Evolutionary conservation across 1,284 basidiomycete species (phyloP), one percentile per base, ranked within the genome.

Genomic region (Mycena sp.): DNA sequence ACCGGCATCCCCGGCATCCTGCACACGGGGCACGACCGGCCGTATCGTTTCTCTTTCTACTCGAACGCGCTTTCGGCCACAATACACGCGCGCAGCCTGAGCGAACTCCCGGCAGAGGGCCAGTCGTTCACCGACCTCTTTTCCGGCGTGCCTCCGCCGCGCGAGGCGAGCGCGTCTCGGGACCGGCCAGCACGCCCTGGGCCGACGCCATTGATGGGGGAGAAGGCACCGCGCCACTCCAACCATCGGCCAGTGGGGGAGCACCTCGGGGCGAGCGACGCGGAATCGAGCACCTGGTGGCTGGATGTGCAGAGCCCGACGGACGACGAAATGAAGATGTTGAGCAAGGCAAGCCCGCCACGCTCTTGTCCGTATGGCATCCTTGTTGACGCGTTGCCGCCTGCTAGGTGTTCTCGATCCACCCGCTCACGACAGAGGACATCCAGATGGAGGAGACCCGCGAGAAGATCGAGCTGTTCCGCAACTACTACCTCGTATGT

Each of bases 371-470:
- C 30, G 30, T 34, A 34, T 34, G 30, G 25, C 62, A n/a, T 38
- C 62, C 66, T 65, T 63, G 62, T 70, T 69, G 14, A 63, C 22
- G 54, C 25, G 22, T 14, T 20, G 22, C 11, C 56, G 54, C 44
- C 14, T 52, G 61, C 52, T 39, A 97, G 96, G 96, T 97, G 16
- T 99, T 99, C 83, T 91, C 90, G 18, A 98, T 99, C 78, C 98
- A 99, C 83, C 98, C 98, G 4, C 87, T 99, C 74, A 99, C 98
- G 7, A 98, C 97, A 18, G 98, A 99, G 85, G 98, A 99, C 86
- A 99, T 99, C 79, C 91, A 96, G 78, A 98, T 99, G 93, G 97
- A 99, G 82, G 98, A 99, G 85, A 96, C 97, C 50, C 95, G 98
- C 77, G 98, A 99, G 84, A 99, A 99, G 87, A 99, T 99, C 77